Conservation (phyloP, 1,139 yeast species). For the Blastobotrys malaysiensis region DNA sequence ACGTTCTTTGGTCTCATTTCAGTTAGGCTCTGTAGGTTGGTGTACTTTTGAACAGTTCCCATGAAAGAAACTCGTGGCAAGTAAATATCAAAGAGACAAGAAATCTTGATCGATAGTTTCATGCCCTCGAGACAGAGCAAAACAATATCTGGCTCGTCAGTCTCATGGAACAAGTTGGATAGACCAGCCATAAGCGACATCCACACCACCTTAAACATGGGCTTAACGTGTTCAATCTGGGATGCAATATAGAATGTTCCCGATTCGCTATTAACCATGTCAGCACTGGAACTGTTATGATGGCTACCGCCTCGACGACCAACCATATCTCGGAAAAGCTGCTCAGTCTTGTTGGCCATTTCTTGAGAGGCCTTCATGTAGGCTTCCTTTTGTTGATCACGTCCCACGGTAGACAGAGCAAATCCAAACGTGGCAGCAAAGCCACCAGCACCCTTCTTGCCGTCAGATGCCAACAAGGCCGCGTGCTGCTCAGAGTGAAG, state of each 20-base stretch:
- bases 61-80: conserved; percentile 86
- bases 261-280: conserved; percentile 21
- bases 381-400: conserved; percentile 77
- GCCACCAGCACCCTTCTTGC: conserved; percentile 36
- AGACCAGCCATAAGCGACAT: conserved; percentile 94
- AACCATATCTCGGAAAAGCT: conserved; percentile 67
- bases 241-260: conserved; percentile 54
- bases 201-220: conserved; percentile 93
- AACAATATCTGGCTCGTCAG: conserved; percentile 73
- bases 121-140: conserved; percentile 77
- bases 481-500: conserved; percentile 92
- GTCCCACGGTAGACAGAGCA: conserved; percentile 52
- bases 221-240: conserved; percentile 83
- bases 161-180: conserved; percentile 88
- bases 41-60: conserved; percentile 83
- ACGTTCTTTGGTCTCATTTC: conserved; percentile 79
- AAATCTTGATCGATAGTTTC: conserved; percentile 70
- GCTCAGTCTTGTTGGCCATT: conserved; percentile 85
- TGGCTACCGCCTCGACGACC: conserved; percentile 37
- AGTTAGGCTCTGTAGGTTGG: conserved; percentile 70
- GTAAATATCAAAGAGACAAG: conserved; percentile 78
- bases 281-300: conserved; percentile 18
- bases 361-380: conserved; percentile 89
- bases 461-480: conserved; percentile 68
- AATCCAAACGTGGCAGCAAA: conserved; percentile 50